Conservation (phyloP, 257 asterid genomes). For the Gynochthodes officinalis region DNA sequence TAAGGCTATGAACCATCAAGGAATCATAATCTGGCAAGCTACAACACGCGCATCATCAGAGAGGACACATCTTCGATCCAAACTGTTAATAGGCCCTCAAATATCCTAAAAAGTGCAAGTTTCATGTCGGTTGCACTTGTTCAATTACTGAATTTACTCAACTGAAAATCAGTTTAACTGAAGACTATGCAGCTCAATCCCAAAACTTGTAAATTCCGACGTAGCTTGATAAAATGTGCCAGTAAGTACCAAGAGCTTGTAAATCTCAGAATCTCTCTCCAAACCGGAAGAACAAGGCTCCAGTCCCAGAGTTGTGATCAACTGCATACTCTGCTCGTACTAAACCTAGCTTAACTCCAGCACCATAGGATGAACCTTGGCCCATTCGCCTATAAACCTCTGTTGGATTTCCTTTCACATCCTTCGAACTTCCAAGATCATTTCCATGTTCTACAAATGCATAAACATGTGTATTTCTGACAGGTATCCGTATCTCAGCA, state of each 20-base stretch:
- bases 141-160: slow-evolving; percentile 3
- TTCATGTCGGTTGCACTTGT: not conserved
- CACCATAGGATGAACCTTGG: slow-evolving; percentile 90
- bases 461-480: slow-evolving; percentile 74
- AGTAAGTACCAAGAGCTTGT: not conserved
- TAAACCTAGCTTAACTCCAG: slow-evolving; percentile 83
- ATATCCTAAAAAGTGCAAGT: not conserved
- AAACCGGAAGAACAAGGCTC: slow-evolving; percentile 82
- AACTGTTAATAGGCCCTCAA: slow-evolving; percentile 3
- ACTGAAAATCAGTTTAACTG: slow-evolving; percentile 2
- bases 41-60: not conserved
- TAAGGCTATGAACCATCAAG: not conserved
- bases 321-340: slow-evolving; percentile 93
- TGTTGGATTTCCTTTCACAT: slow-evolving; percentile 94
- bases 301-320: slow-evolving; percentile 89
- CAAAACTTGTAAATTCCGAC: slow-evolving; percentile 26
- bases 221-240: slow-evolving; percentile 9
- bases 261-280: slow-evolving; percentile 82
- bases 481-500: slow-evolving; percentile 84
- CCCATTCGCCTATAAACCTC: slow-evolving; percentile 92
- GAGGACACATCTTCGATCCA: not conserved
- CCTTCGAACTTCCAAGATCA: slow-evolving; percentile 89
- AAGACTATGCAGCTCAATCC: slow-evolving; percentile 13
- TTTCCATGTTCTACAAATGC: slow-evolving; percentile 94
- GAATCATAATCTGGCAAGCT: not conserved